A percentile compares a stretch with the other conserved stretches of the same genome.
These are phyloP conservation scores for Sideroxylon spinosum DNA, from an alignment of 179 eudicot species.

Conservation along the genomic window DNA sequence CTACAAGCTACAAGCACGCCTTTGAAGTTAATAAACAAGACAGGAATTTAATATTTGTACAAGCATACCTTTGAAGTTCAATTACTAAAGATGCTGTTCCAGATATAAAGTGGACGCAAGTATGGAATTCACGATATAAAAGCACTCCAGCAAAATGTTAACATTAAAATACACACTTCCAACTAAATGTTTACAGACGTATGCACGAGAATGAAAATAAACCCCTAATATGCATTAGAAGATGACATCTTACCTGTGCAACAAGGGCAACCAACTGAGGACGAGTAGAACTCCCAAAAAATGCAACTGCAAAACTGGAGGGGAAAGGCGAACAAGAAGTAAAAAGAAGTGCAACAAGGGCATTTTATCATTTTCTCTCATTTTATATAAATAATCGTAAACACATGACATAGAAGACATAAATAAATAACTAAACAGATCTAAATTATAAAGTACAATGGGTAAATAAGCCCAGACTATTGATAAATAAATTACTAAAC, in stretches of 20 bases:
- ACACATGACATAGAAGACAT: not conserved
- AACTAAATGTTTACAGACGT: too few species aligned
- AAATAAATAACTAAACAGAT: not conserved
- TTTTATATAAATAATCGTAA: not conserved
- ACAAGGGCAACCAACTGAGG: constrained; percentile 93
- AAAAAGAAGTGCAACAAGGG: too few species aligned
- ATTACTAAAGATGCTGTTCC: not conserved
- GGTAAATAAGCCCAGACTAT: not conserved
- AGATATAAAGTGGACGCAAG: not conserved
- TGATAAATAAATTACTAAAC: too few species aligned
- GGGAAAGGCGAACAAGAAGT: not conserved
- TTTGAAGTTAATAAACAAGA: not conserved
- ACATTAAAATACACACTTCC: too few species aligned
- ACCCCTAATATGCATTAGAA: not conserved
- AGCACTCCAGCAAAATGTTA: not conserved
- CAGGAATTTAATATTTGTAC: not conserved
- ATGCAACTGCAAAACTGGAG: constrained; percentile 89
- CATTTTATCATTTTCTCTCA: not conserved
- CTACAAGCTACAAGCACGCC: not conserved
- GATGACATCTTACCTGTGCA: constrained; percentile 69
- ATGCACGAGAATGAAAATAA: not conserved
- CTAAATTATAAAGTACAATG: not conserved
- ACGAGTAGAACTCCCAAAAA: constrained; percentile 67
- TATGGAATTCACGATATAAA: not conserved
- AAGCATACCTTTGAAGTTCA: not conserved